Percentiles rank a stretch among this genome's conserved stretches.
phyloP scores from a whole-genome alignment of 805 yeast species.

The Cyberlindnera americana region DNA sequence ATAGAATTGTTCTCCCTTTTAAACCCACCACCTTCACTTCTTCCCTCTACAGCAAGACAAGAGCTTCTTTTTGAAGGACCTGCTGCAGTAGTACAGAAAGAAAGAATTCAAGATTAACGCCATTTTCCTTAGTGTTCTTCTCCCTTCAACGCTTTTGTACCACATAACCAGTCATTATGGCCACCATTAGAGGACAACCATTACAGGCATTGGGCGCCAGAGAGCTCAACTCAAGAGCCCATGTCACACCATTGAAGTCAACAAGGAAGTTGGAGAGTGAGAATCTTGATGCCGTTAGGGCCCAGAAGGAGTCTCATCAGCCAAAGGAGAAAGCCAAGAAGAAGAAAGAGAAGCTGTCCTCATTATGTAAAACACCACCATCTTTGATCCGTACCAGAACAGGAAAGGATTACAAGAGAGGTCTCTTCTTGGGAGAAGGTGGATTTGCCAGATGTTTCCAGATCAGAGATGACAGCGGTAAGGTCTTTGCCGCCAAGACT shows the following conservation, averaged over 20 bases:
- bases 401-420: conserved; percentile 89
- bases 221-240: conserved; percentile 33
- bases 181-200: conserved; percentile 36
- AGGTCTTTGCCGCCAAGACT: conserved; percentile 92
- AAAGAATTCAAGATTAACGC: too few relatives aligned
- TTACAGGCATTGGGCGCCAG: conserved; percentile 35
- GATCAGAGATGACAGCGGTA: conserved; percentile 86
- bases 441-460: conserved; percentile 99
- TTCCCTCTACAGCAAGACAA: background rate
- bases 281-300: conserved; percentile 12
- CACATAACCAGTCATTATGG: conserved; percentile 22
- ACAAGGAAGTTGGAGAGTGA: conserved; percentile 25
- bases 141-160: conserved; percentile 3
- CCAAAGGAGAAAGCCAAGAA: conserved; percentile 45
- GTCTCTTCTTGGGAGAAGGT: conserved; percentile 92
- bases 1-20: background rate
- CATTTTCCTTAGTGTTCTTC: too few relatives aligned
- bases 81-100: too few relatives aligned
- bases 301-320: conserved; percentile 20
- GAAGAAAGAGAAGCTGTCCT: conserved; percentile 84
- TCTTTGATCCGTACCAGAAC: conserved; percentile 81
- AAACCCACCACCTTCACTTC: background rate
- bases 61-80: too few relatives aligned
- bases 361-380: conserved; percentile 96
- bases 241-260: conserved; percentile 29